A percentile compares a stretch with the other conserved stretches of the same genome.
Evolutionary conservation across 495 filamentous ascomycete genomes (phyloP).

Genomic region (Tuber borchii): DNA sequence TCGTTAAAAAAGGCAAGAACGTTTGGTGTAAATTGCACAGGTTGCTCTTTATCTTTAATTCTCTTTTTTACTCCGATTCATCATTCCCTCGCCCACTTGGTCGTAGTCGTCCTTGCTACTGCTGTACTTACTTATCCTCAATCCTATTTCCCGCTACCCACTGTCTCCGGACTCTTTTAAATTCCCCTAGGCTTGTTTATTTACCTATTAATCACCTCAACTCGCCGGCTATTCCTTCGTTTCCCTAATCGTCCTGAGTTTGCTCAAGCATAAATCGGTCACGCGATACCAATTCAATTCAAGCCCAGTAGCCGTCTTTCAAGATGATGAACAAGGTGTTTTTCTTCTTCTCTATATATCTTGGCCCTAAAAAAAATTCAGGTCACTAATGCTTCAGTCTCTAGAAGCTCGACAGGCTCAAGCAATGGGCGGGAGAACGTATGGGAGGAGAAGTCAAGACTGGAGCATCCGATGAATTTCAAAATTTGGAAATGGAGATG

Average conservation of each 20-base stretch:
- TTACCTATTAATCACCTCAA: slow-evolving; percentile 12
- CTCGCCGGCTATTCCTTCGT: neutral
- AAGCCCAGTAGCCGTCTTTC: slow-evolving; percentile 26
- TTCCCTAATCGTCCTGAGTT: slow-evolving; percentile 10
- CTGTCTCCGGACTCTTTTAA: neutral
- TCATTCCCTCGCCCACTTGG: slow-evolving; percentile 20
- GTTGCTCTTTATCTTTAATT: slow-evolving; percentile 19
- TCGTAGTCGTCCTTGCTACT: slow-evolving; percentile 12
- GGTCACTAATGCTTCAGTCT: slow-evolving; percentile 13
- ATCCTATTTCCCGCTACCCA: neutral
- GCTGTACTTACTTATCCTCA: neutral
- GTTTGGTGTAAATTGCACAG: slow-evolving; percentile 26
- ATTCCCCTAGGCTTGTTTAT: slow-evolving; percentile 16
- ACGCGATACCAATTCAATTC: slow-evolving; percentile 7
- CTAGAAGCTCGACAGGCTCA: slow-evolving; percentile 86
- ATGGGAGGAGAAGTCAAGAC: slow-evolving; percentile 94
- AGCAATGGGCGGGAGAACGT: slow-evolving; percentile 97
- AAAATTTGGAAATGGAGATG: slow-evolving; percentile 89
- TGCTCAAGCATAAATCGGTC: slow-evolving; percentile 1
- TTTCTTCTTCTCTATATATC: neutral
- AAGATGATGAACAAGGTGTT: slow-evolving; percentile 40
- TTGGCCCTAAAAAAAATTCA: neutral
- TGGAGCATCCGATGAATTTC: slow-evolving; percentile 85
- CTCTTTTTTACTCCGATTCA: neutral
- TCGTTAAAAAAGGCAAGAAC: slow-evolving; percentile 21